phyloP scores from a whole-genome alignment of 2,329 filamentous ascomycete genomes.

The Blumeria hordei region DNA sequence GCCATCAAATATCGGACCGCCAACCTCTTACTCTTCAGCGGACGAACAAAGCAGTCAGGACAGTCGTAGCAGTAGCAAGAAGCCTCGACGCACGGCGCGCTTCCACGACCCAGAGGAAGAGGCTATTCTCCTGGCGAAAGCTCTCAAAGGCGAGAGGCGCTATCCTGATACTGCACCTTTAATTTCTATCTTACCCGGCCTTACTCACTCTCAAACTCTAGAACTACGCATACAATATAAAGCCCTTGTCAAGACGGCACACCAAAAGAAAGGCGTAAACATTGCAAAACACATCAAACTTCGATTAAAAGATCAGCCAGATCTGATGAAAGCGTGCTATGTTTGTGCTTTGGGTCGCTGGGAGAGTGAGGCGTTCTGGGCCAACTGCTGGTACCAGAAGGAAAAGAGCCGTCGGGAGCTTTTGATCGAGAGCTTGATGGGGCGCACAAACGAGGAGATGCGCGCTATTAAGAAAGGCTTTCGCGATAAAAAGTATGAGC shows the following conservation, averaged over 20 bases:
- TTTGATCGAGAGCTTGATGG: slow-evolving; percentile 82
- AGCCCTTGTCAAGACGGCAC: slow-evolving; percentile 56
- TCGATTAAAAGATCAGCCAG: slow-evolving; percentile 47
- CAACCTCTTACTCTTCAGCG: slow-evolving; percentile 29
- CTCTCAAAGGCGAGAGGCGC: slow-evolving; percentile 32
- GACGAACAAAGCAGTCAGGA: slow-evolving; percentile 18
- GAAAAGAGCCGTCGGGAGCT: slow-evolving; percentile 67
- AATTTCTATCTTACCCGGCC: slow-evolving; percentile 59
- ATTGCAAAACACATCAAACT: slow-evolving; percentile 65
- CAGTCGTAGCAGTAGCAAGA: slow-evolving; percentile 19
- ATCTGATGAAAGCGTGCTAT: slow-evolving; percentile 78
- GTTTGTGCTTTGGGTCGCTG: slow-evolving; percentile 70
- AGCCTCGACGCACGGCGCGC: slow-evolving; percentile 31
- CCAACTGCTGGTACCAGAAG: slow-evolving; percentile 90
- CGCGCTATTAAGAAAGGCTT: slow-evolving; percentile 69
- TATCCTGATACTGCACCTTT: slow-evolving; percentile 45
- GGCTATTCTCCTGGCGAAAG: slow-evolving; percentile 49
- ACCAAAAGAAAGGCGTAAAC: slow-evolving; percentile 54
- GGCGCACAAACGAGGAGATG: slow-evolving; percentile 70
- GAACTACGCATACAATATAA: slow-evolving; percentile 80
- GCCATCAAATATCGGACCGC: slow-evolving; percentile 20
- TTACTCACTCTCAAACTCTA: slow-evolving; percentile 73
- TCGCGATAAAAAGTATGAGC: slow-evolving; percentile 72
- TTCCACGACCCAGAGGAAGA: slow-evolving; percentile 71
- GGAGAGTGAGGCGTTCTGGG: slow-evolving; percentile 93